Percentiles rank a stretch among this genome's conserved stretches.
Conservation (phyloP, 805 yeast genomes). For the Saccharomycopsis synnaedendra region DNA sequence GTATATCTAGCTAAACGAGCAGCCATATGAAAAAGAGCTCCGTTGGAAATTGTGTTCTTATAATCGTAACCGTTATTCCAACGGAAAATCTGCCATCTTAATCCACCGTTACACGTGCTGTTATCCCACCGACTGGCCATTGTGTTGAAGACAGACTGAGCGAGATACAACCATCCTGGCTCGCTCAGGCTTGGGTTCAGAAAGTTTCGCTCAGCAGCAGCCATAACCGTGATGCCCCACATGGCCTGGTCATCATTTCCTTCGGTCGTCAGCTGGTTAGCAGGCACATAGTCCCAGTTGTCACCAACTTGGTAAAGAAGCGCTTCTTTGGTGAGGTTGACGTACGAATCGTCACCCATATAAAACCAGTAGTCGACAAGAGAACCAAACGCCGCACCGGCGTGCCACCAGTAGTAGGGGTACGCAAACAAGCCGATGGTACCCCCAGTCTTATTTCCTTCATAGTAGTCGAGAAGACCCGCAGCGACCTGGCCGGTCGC, state of each 20-base stretch:
- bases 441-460: conserved; percentile 57
- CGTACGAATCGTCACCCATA: conserved; percentile 61
- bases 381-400: conserved; percentile 92
- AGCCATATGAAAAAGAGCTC: conserved; percentile 76
- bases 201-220: conserved; percentile 84
- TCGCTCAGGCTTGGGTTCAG: conserved; percentile 48
- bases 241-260: conserved; percentile 98
- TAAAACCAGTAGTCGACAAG: conserved; percentile 68
- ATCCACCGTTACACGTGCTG: conserved; percentile 68
- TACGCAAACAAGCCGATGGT: conserved; percentile 75
- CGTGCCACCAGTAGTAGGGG: conserved; percentile 99
- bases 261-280: conserved; percentile 81
- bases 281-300: conserved; percentile 70
- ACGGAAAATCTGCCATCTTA: conserved; percentile 91
- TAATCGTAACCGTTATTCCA: conserved; percentile 94
- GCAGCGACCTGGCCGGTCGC: conserved; percentile 51
- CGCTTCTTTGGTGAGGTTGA: conserved; percentile 45
- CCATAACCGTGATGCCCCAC: conserved; percentile 92
- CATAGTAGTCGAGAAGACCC: conserved; percentile 78
- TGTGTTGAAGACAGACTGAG: conserved; percentile 84
- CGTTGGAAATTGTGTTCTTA: conserved; percentile 86
- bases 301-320: conserved; percentile 65
- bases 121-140: conserved; percentile 87
- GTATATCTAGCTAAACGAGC: conserved; percentile 83
- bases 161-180: conserved; percentile 73